Percentiles rank a stretch among this genome's conserved stretches.
These are phyloP conservation scores for Pseudisothecium myosuroides DNA, from an alignment of 225 moss, liverwort and hornwort genomes.

Conservation along the genomic window DNA sequence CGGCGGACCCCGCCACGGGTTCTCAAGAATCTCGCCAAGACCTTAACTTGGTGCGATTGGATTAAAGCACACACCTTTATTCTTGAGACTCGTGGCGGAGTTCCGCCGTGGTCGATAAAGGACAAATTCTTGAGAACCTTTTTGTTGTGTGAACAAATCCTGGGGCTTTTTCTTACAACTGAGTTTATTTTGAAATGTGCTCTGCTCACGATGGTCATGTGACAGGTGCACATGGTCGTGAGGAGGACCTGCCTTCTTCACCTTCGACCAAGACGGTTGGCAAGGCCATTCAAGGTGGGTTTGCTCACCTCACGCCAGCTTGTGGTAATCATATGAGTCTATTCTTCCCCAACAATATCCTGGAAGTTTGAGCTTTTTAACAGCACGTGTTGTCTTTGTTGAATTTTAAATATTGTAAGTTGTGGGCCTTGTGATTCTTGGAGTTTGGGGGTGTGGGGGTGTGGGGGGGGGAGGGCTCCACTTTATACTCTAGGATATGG, in stretches of 20 bases:
- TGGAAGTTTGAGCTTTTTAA: neutral
- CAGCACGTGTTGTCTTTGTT: neutral
- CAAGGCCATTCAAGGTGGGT: neutral
- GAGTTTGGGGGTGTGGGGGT: too few relatives aligned
- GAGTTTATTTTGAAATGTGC: neutral
- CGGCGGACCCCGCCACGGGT: too few relatives aligned
- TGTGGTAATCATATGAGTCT: neutral
- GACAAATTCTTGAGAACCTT: neutral
- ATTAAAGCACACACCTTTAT: too few relatives aligned
- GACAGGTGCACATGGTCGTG: neutral
- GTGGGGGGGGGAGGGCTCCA: too few relatives aligned
- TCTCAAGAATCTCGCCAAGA: too few relatives aligned
- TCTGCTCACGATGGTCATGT: neutral
- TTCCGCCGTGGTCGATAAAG: too few relatives aligned
- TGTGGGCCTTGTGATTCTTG: neutral
- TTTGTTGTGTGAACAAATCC: neutral
- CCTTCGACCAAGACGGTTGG: neutral
- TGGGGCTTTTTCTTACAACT: neutral
- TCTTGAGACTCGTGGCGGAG: too few relatives aligned
- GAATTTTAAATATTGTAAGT: neutral
- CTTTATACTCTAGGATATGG: neutral
- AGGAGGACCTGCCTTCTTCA: neutral
- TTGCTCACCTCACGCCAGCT: neutral
- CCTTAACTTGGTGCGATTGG: too few relatives aligned
- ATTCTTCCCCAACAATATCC: neutral